These are phyloP conservation scores for Pleurotus citrinopileatus DNA, from an alignment of 768 basidiomycete genomes.

Conservation along the genomic window DNA sequence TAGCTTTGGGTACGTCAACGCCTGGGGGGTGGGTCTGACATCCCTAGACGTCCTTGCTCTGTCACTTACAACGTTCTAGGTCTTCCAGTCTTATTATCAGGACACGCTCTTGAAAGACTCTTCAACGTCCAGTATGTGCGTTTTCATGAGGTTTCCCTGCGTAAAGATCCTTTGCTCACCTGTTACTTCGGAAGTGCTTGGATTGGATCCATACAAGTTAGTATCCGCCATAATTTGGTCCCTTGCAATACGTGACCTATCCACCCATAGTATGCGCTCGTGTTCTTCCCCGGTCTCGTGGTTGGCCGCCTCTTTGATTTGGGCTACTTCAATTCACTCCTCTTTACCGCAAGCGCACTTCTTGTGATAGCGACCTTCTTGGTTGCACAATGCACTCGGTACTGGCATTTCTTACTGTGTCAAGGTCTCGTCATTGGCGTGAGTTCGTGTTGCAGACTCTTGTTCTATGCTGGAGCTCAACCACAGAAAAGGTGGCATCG, in stretches of 20 bases:
- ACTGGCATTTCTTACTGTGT: slow-evolving; percentile 78
- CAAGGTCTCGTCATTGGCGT: slow-evolving; percentile 71
- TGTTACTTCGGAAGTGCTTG: slow-evolving; percentile 49
- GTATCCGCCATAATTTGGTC: neutral
- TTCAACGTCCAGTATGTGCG: slow-evolving; percentile 65
- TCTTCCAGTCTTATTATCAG: slow-evolving; percentile 75
- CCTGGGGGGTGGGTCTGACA: slow-evolving; percentile 60
- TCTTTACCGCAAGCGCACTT: slow-evolving; percentile 42
- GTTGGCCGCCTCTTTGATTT: slow-evolving; percentile 73
- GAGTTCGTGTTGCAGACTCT: slow-evolving; percentile 25
- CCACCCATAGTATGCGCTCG: slow-evolving; percentile 49
- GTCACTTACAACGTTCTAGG: slow-evolving; percentile 28
- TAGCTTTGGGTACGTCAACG: slow-evolving; percentile 68
- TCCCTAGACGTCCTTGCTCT: neutral
- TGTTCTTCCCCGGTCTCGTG: slow-evolving; percentile 60
- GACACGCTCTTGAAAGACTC: slow-evolving; percentile 42
- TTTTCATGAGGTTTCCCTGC: slow-evolving; percentile 11
- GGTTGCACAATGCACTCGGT: slow-evolving; percentile 66
- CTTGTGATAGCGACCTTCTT: slow-evolving; percentile 60
- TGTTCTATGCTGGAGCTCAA: slow-evolving; percentile 11
- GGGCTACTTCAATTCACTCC: slow-evolving; percentile 58
- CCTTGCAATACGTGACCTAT: neutral
- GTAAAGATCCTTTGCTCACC: neutral
- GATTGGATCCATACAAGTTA: slow-evolving; percentile 77
- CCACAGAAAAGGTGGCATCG: slow-evolving; percentile 32